phyloP scores from a whole-genome alignment of 345 rosid genomes.

The Zanthoxylum bungeanum region DNA sequence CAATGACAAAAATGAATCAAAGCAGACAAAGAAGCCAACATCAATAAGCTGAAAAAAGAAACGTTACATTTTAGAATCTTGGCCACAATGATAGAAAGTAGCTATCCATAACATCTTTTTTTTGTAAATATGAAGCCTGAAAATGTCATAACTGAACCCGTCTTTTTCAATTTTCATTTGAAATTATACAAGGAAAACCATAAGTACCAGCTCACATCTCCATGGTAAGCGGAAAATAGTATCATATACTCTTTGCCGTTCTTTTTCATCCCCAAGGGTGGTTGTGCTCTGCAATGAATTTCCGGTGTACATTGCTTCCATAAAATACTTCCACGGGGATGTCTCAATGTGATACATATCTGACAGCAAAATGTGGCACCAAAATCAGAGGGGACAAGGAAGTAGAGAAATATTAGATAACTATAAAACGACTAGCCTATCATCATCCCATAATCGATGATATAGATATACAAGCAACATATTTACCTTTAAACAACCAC shows the following conservation, averaged over 20 bases:
- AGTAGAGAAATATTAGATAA: not conserved
- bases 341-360: constrained; percentile 54
- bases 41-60: constrained; percentile 76
- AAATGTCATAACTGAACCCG: not conserved
- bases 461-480: too few relatives aligned
- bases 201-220: constrained; percentile 95
- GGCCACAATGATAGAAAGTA: not conserved
- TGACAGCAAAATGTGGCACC: constrained; percentile 17
- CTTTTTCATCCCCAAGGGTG: constrained; percentile 64
- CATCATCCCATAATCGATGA: not conserved
- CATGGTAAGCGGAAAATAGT: constrained; percentile 95
- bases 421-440: not conserved
- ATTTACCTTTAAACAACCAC: not conserved
- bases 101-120: not conserved
- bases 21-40: constrained; percentile 97
- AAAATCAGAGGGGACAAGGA: not conserved
- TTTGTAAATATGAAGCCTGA: too few relatives aligned
- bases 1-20: constrained; percentile 93
- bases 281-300: constrained; percentile 77
- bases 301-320: constrained; percentile 74
- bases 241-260: constrained; percentile 92
- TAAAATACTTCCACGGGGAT: constrained; percentile 75
- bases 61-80: constrained; percentile 19
- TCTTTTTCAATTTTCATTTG: not conserved
- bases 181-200: constrained; percentile 13